A percentile compares a stretch with the other conserved stretches of the same genome.
phyloP scores from a whole-genome alignment of 2,329 filamentous ascomycete genomes.

The Fusarium palustre region DNA sequence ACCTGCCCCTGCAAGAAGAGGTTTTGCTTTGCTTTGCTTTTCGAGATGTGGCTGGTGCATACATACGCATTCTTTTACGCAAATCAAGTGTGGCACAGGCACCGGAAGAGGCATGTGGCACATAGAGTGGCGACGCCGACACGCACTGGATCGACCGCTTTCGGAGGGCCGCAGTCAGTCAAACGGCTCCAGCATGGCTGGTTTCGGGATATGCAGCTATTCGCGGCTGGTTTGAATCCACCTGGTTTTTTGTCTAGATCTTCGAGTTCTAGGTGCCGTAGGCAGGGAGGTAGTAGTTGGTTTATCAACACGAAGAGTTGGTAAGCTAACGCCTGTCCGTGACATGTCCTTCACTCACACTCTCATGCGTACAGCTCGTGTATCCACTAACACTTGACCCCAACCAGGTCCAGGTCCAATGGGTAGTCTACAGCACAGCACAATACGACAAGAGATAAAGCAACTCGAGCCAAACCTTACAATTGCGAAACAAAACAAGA shows the following conservation, averaged over 20 bases:
- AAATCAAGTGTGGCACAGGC: conserved; percentile 23
- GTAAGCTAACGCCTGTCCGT: conserved; percentile 9
- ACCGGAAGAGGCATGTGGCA: conserved; percentile 24
- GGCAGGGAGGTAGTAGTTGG: background rate
- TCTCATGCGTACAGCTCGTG: conserved; percentile 5
- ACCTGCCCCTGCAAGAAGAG: conserved; percentile 10
- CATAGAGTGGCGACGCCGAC: conserved; percentile 19
- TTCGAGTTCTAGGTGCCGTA: background rate
- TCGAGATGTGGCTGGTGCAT: conserved; percentile 26
- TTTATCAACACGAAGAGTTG: conserved; percentile 7
- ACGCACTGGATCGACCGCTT: conserved; percentile 27
- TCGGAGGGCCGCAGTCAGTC: conserved; percentile 1
- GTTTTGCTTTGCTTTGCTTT: conserved; percentile 15
- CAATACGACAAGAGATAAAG: background rate
- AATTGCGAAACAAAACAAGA: background rate
- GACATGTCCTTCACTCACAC: conserved; percentile 25
- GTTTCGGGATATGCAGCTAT: conserved; percentile 30
- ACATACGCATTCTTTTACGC: background rate
- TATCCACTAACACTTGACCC: conserved; percentile 13
- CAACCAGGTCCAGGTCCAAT: background rate
- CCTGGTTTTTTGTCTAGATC: conserved; percentile 6
- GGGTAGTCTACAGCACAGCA: background rate
- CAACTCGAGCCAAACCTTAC: background rate
- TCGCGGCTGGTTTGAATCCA: background rate
- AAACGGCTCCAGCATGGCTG: conserved; percentile 24